These are phyloP conservation scores for Talaromyces sp. DNA, from an alignment of 2,329 filamentous ascomycete species.

Conservation along the genomic window DNA sequence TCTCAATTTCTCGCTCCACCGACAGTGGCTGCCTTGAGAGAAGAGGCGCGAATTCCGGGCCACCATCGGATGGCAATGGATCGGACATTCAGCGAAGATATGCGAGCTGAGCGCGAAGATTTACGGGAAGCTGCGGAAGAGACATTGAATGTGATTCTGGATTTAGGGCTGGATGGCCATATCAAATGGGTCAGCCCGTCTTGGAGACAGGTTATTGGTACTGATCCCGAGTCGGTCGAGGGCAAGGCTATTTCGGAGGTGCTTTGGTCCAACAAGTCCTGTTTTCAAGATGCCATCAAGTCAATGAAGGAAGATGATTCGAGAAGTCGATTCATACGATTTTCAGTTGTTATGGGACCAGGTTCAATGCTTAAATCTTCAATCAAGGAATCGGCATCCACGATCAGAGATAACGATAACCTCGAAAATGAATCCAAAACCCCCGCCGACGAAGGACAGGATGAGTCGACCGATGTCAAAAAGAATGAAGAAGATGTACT, in stretches of 20 bases:
- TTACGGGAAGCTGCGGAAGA: constrained; percentile 93
- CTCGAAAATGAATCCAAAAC: constrained; percentile 6
- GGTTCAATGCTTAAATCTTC: constrained; percentile 59
- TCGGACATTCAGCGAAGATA: constrained; percentile 75
- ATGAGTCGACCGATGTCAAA: constrained; percentile 26
- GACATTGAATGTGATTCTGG: constrained; percentile 92
- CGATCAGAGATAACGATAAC: constrained; percentile 5
- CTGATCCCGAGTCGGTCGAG: constrained; percentile 66
- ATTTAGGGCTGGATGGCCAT: constrained; percentile 82
- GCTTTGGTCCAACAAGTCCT: constrained; percentile 72
- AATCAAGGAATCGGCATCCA: constrained; percentile 2
- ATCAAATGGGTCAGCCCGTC: constrained; percentile 96
- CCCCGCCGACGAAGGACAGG: constrained; percentile 24
- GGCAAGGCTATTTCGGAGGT: constrained; percentile 76
- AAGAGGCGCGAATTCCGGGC: constrained; percentile 40
- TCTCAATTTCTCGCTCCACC: constrained; percentile 43
- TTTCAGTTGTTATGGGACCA: constrained; percentile 67
- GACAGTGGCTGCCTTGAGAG: constrained; percentile 42
- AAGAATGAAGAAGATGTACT: constrained; percentile 53
- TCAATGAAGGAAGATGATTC: constrained; percentile 91
- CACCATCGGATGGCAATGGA: constrained; percentile 46
- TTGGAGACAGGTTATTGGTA: constrained; percentile 90
- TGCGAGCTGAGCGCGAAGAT: constrained; percentile 88
- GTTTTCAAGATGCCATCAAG: constrained; percentile 80
- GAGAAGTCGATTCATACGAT: constrained; percentile 83